Evolutionary conservation across 164 flowering plant genomes (phyloP).

Genomic region (Warburgia ugandensis): DNA sequence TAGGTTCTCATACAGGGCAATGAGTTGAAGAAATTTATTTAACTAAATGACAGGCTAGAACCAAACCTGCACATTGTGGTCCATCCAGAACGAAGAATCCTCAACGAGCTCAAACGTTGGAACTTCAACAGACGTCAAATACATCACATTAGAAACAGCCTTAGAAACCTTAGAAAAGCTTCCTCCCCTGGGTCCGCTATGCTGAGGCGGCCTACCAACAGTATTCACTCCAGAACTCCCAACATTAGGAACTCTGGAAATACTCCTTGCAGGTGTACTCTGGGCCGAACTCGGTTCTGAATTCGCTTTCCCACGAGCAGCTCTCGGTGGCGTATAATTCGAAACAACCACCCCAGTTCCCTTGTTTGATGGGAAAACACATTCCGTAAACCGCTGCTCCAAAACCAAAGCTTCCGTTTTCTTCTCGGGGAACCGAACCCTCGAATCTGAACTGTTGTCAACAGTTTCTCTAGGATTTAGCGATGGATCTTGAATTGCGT

Average conservation of each 20-base stretch:
- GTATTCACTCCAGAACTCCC: slow-evolving; percentile 22
- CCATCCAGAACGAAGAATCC: slow-evolving; percentile 67
- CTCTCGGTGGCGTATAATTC: slow-evolving; percentile 24
- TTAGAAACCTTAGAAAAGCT: slow-evolving; percentile 28
- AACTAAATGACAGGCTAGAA: not conserved
- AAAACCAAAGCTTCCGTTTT: slow-evolving; percentile 13
- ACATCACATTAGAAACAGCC: slow-evolving; percentile 10
- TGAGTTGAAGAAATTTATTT: not conserved
- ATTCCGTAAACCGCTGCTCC: not conserved
- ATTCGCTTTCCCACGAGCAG: slow-evolving; percentile 26
- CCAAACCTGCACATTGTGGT: slow-evolving; percentile 86
- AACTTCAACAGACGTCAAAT: slow-evolving; percentile 22
- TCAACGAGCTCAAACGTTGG: slow-evolving; percentile 64
- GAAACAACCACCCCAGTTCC: slow-evolving; percentile 6
- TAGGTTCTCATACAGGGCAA: too few relatives aligned
- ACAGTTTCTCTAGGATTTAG: slow-evolving; percentile 22
- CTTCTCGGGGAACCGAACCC: slow-evolving; percentile 11
- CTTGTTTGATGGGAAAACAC: too few relatives aligned
- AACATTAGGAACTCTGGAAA: slow-evolving; percentile 20
- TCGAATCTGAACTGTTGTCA: slow-evolving; percentile 20
- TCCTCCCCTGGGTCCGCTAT: slow-evolving; percentile 28
- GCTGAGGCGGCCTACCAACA: slow-evolving; percentile 21
- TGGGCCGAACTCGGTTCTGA: slow-evolving; percentile 53
- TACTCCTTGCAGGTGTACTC: slow-evolving; percentile 45
- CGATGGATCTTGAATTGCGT: slow-evolving; percentile 50